phyloP scores from a whole-genome alignment of 2,329 filamentous ascomycete species.

The Mycosphaerella sp. region DNA sequence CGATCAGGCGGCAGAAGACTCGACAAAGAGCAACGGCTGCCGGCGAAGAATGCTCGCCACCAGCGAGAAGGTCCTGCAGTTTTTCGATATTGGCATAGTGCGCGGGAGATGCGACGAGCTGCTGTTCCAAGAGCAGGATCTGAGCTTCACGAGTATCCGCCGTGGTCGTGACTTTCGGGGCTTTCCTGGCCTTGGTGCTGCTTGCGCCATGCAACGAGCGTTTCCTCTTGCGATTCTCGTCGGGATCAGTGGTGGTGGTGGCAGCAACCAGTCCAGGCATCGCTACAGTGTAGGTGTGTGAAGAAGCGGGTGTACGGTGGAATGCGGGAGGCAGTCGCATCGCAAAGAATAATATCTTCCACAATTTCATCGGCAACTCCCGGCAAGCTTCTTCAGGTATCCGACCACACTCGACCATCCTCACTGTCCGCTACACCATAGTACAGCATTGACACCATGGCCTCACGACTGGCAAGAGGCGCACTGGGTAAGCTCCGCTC shows the following conservation, averaged over 20 bases:
- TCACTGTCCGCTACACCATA: conserved; percentile 38
- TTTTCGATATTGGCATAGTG: conserved; percentile 86
- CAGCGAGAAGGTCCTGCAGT: conserved; percentile 53
- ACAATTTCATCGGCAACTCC: too few relatives aligned
- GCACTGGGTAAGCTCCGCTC: conserved; percentile 69
- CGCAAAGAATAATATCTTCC: background rate
- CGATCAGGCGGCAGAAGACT: conserved; percentile 75
- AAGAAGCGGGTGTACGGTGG: background rate
- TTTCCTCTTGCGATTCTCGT: conserved; percentile 42
- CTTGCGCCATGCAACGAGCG: conserved; percentile 26
- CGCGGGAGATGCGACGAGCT: conserved; percentile 77
- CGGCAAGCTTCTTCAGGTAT: background rate
- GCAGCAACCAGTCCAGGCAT: conserved; percentile 35
- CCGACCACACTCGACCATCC: conserved; percentile 10
- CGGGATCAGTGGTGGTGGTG: conserved; percentile 8
- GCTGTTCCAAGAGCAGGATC: conserved; percentile 69
- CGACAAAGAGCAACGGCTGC: conserved; percentile 78
- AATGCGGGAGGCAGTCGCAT: background rate
- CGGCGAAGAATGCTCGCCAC: conserved; percentile 51
- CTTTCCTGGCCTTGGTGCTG: conserved; percentile 32
- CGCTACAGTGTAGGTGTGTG: background rate
- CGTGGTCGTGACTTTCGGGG: conserved; percentile 36
- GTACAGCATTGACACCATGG: conserved; percentile 64
- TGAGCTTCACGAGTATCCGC: conserved; percentile 39
- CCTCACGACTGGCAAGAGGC: conserved; percentile 93